These are phyloP conservation scores for Trichoderma koningiopsis DNA, from an alignment of 2,329 filamentous ascomycete species.

Conservation along the genomic window DNA sequence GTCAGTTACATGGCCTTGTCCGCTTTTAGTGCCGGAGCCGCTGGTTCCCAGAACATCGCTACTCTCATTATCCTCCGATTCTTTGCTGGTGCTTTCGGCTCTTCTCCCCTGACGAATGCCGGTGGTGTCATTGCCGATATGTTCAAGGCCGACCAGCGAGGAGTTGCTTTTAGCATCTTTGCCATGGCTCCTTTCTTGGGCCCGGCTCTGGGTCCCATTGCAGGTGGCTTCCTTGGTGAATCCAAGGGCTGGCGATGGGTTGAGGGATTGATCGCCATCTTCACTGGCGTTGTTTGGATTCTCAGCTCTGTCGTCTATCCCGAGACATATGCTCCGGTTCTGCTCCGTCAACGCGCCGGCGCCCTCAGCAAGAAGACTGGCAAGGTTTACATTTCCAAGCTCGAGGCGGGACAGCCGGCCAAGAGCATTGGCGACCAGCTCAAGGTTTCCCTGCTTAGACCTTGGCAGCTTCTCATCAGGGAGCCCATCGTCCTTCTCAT, in stretches of 20 bases:
- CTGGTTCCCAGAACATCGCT: conserved; percentile 58
- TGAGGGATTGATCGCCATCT: conserved; percentile 62
- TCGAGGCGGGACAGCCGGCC: conserved; percentile 48
- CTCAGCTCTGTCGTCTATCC: conserved; percentile 53
- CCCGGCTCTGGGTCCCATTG: conserved; percentile 60
- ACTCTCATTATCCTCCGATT: conserved; percentile 70
- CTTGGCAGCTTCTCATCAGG: conserved; percentile 65
- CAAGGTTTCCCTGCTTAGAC: conserved; percentile 59
- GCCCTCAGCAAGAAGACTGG: conserved; percentile 55
- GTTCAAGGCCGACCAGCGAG: conserved; percentile 57
- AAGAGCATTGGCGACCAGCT: conserved; percentile 52
- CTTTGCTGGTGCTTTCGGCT: conserved; percentile 64
- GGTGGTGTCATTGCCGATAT: conserved; percentile 67
- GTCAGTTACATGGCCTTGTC: conserved; percentile 59
- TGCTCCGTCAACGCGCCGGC: conserved; percentile 55
- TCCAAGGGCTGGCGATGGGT: conserved; percentile 66
- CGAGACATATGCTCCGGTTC: conserved; percentile 61
- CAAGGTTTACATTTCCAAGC: conserved; percentile 56
- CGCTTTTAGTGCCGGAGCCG: conserved; percentile 62
- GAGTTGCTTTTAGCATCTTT: conserved; percentile 61
- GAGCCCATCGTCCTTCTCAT: conserved; percentile 69
- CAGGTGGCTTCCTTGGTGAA: conserved; percentile 64
- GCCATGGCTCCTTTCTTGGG: conserved; percentile 66
- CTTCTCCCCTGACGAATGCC: conserved; percentile 63
- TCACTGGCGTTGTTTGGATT: conserved; percentile 62